Conservation (phyloP, 1,139 yeast genomes). For the Protomyces gravidus region DNA sequence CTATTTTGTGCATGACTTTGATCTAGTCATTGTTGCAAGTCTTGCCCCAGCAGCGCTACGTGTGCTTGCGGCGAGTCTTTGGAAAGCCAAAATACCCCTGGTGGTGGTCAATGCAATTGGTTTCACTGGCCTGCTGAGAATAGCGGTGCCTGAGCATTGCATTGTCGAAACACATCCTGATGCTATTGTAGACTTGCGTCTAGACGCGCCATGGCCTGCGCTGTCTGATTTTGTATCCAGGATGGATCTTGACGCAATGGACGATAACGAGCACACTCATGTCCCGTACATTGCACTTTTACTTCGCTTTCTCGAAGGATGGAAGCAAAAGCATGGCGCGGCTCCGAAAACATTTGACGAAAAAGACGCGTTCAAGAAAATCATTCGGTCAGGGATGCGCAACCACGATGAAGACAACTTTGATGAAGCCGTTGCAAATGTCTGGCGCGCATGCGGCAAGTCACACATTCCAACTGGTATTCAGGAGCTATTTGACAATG, state of each 20-base stretch:
- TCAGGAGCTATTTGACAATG: slow-evolving; percentile 17
- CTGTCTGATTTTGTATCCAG: slow-evolving; percentile 52
- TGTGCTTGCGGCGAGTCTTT: slow-evolving; percentile 44
- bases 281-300: slow-evolving; percentile 71
- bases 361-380: slow-evolving; percentile 48
- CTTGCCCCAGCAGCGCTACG: slow-evolving; percentile 28
- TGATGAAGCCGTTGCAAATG: slow-evolving; percentile 62
- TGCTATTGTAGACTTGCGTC: slow-evolving; percentile 60
- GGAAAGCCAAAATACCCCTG: slow-evolving; percentile 52
- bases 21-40: slow-evolving; percentile 51
- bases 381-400: slow-evolving; percentile 40
- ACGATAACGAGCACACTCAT: slow-evolving; percentile 57
- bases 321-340: slow-evolving; percentile 37
- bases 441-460: slow-evolving; percentile 45
- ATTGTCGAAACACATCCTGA: slow-evolving; percentile 73
- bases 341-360: slow-evolving; percentile 50
- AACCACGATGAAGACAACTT: slow-evolving; percentile 55
- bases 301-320: slow-evolving; percentile 52
- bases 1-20: slow-evolving; percentile 51
- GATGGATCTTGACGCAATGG: slow-evolving; percentile 49
- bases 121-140: slow-evolving; percentile 61
- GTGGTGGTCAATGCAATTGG: slow-evolving; percentile 55
- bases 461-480: slow-evolving; percentile 28
- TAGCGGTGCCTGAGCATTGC: slow-evolving; percentile 54
- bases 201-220: slow-evolving; percentile 74